Evolutionary conservation across 768 basidiomycete genomes (phyloP).

Genomic region (Pleurotus pulmonarius): DNA sequence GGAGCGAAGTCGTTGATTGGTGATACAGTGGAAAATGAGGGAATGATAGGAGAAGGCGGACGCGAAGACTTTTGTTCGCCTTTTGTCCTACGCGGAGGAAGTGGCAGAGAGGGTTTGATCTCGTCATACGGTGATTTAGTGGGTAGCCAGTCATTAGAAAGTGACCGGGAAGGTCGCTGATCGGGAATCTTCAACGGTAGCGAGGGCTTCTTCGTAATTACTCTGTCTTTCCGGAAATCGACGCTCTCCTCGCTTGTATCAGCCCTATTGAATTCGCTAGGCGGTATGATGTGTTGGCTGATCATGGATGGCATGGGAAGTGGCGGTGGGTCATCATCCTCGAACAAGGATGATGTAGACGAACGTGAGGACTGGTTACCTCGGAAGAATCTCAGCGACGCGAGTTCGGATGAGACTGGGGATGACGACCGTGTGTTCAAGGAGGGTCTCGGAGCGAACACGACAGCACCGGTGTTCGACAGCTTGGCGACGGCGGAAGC

Average conservation of each 20-base stretch:
- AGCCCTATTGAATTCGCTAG: slow-evolving; percentile 45
- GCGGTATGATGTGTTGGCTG: slow-evolving; percentile 50
- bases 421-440: slow-evolving; percentile 59
- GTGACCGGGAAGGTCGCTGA: background rate
- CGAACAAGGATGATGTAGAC: slow-evolving; percentile 52
- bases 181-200: slow-evolving; percentile 1
- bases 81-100: slow-evolving; percentile 25
- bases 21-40: slow-evolving; percentile 44
- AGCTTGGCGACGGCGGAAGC: slow-evolving; percentile 10
- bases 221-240: background rate
- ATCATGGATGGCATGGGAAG: slow-evolving; percentile 26
- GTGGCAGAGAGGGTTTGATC: slow-evolving; percentile 28
- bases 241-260: slow-evolving; percentile 9
- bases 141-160: slow-evolving; percentile 10
- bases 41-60: slow-evolving; percentile 39
- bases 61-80: background rate
- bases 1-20: slow-evolving; percentile 42
- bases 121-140: slow-evolving; percentile 26
- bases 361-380: slow-evolving; percentile 41
- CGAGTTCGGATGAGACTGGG: slow-evolving; percentile 55
- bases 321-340: slow-evolving; percentile 35
- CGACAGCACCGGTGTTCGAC: background rate
- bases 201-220: background rate
- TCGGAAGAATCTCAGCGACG: slow-evolving; percentile 50
- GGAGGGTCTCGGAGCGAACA: slow-evolving; percentile 30